Evolutionary conservation across 768 basidiomycete genomes (phyloP).

Genomic region (Pulveroboletus sp.): DNA sequence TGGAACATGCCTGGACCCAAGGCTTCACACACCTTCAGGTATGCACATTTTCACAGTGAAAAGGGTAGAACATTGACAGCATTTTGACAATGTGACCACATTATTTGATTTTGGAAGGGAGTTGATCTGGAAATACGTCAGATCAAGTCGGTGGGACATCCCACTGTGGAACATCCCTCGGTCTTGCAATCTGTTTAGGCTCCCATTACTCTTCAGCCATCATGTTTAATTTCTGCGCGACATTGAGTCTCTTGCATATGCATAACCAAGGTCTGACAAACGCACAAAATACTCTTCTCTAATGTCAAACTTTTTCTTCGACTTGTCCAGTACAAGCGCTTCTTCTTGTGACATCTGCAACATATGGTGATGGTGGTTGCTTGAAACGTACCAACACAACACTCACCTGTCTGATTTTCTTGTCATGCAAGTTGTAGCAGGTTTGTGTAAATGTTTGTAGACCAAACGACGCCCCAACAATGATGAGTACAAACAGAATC

Average conservation of each 20-base stretch:
- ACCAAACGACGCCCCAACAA: slow-evolving; percentile 86
- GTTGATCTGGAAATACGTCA: slow-evolving; percentile 24
- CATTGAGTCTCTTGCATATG: too few relatives aligned
- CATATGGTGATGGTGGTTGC: background rate
- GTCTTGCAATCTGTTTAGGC: slow-evolving; percentile 76
- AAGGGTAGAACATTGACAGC: too few relatives aligned
- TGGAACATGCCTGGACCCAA: too few relatives aligned
- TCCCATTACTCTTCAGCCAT: slow-evolving; percentile 77
- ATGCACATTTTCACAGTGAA: too few relatives aligned
- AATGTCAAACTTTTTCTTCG: slow-evolving; percentile 83
- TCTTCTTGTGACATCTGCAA: slow-evolving; percentile 71
- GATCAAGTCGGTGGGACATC: slow-evolving; percentile 66
- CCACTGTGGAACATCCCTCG: slow-evolving; percentile 91
- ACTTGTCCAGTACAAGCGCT: slow-evolving; percentile 66
- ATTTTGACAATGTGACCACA: too few relatives aligned
- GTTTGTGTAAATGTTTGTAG: slow-evolving; percentile 84
- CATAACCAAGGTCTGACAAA: too few relatives aligned
- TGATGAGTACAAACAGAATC: slow-evolving; percentile 78
- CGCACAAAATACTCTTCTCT: slow-evolving; percentile 95
- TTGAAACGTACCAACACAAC: too few relatives aligned
- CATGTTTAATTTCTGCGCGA: slow-evolving; percentile 57
- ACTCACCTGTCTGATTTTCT: slow-evolving; percentile 68
- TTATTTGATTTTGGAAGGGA: slow-evolving; percentile 8
- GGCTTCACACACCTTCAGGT: too few relatives aligned
- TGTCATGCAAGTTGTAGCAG: slow-evolving; percentile 84